Base-by-base conservation (phyloP, 73 alveolate species). In the Paramecium biaurelia region DNA sequence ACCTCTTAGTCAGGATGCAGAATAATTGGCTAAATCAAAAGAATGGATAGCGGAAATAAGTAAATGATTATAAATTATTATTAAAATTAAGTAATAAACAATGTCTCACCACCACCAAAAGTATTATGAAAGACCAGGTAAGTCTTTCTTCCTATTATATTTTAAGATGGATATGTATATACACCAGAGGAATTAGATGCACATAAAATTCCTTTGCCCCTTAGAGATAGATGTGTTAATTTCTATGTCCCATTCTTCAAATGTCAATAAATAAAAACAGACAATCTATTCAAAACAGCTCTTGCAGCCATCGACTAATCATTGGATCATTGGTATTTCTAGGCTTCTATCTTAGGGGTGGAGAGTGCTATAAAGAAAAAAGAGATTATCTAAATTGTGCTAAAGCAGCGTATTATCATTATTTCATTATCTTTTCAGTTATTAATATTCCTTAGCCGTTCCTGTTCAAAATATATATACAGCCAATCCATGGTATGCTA, bases 121-220 rank as follows among this genome's bases (percentile, higher is more conserved):
- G 23, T 79, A 79, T 79, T 79, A 79, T 79, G 90, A 41, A 14
- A 79, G 76, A 79, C 63, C 45, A 23, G 90, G 90, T 79, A 79
- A 9, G 2, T 20, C 6, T 20, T 18, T 1, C 11, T 3, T 5
- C 5, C 63, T 49, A 5, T 14, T 21, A 11, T 43, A 42, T 20
- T 43, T 7, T 38, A 43, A 79, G 90, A 79, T 79, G 90, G 90
- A 41, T 79, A 42, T 79, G 70, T 43, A 12, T 79, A 79, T 12
- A 4, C 76, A 23, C 32, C 26, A 4, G 90, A 79, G 8, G 90
- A 79, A 79, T 79, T 79, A 21, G 90, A 79, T 79, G 90, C 90
- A 3, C 23, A 79, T 47, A 41, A 53, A 30, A 79, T 79, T 10
- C 90, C 90, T 42, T 8, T 41, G 2, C 49, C 45, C 6, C 20